A percentile compares a stretch with the other conserved stretches of the same genome.
Evolutionary conservation across 345 rosid genomes (phyloP).

Genomic region (Syzygium oleosum): DNA sequence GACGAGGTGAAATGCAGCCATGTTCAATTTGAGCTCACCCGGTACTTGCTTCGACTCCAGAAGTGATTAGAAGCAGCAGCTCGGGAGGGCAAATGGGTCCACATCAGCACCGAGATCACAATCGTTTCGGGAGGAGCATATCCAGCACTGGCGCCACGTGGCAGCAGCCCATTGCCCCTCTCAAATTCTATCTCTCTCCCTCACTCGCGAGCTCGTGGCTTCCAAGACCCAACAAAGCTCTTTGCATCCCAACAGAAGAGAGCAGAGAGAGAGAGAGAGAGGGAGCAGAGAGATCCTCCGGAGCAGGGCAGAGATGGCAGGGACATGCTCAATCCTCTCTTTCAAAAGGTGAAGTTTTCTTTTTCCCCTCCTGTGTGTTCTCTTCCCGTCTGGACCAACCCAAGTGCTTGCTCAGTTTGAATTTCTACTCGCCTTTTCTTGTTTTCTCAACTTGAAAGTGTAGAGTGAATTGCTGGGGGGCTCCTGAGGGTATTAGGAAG

Average conservation of each 20-base stretch:
- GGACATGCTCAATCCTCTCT: conserved; percentile 36
- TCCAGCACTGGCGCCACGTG: conserved; percentile 34
- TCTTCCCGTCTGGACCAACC: neutral
- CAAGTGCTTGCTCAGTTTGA: neutral
- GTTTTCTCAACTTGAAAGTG: neutral
- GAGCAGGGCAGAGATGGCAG: conserved; percentile 35
- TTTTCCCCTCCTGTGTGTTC: neutral
- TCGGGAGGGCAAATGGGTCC: neutral
- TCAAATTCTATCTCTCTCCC: conserved; percentile 25
- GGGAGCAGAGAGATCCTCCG: neutral
- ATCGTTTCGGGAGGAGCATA: neutral
- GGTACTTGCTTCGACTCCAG: neutral
- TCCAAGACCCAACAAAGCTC: neutral
- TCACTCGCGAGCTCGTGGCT: neutral
- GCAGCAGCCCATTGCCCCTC: conserved; percentile 44
- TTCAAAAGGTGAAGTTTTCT: conserved; percentile 35
- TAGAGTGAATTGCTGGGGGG: neutral
- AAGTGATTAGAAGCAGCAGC: neutral
- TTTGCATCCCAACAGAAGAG: neutral
- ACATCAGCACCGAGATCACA: neutral
- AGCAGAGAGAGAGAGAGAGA: neutral
- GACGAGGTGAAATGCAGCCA: no score
- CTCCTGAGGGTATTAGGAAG: neutral
- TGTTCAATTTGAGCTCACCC: neutral
- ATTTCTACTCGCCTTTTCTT: neutral